phyloP scores from a whole-genome alignment of 495 filamentous ascomycete species.

The Aspergillus heteromorphus region DNA sequence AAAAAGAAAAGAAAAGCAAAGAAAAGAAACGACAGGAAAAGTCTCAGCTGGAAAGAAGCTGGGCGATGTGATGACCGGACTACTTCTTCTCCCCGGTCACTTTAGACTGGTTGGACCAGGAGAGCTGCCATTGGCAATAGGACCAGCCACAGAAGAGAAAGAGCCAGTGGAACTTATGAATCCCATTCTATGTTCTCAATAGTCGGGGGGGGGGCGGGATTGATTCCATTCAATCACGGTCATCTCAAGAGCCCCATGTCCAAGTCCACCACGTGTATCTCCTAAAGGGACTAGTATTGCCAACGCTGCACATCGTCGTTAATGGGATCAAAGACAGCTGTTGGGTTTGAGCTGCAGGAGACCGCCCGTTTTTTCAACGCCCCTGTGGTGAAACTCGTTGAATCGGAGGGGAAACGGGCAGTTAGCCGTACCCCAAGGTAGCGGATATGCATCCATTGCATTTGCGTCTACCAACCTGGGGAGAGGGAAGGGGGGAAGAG shows the following conservation, averaged over 20 bases:
- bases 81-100: slow-evolving; percentile 5
- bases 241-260: background rate
- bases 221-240: slow-evolving; percentile 3
- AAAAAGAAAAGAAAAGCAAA: slow-evolving; percentile 2
- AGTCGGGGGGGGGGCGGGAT: background rate
- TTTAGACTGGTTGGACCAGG: slow-evolving; percentile 11
- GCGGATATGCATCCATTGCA: background rate
- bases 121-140: slow-evolving; percentile 14
- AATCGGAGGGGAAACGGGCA: slow-evolving; percentile 3
- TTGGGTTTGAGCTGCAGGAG: slow-evolving; percentile 31
- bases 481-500: background rate
- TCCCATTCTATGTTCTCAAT: slow-evolving; percentile 1
- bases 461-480: background rate
- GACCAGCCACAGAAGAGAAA: slow-evolving; percentile 15
- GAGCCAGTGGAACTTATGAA: slow-evolving; percentile 11
- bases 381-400: slow-evolving; percentile 36
- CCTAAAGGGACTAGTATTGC: background rate
- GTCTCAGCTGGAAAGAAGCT: background rate
- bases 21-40: background rate
- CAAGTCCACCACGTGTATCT: slow-evolving; percentile 21
- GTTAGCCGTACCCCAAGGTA: background rate
- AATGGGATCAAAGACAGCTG: background rate
- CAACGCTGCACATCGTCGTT: background rate
- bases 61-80: background rate
- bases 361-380: slow-evolving; percentile 35